phyloP scores from a whole-genome alignment of 208 protist species.

The Trypanosoma cruzi region DNA sequence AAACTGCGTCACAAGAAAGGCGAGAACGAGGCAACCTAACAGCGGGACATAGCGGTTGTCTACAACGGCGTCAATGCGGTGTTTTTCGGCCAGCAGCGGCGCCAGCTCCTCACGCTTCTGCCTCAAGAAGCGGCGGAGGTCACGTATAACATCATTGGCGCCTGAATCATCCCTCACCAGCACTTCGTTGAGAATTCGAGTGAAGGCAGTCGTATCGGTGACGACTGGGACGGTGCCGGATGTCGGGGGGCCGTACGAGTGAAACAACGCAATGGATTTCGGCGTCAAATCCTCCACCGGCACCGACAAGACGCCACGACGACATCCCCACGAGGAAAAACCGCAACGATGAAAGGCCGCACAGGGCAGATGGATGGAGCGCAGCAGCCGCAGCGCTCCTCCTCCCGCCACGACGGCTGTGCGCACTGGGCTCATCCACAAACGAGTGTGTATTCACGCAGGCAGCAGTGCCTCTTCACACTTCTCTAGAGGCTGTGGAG shows the following conservation, averaged over 20 bases:
- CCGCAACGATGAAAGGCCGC: neutral
- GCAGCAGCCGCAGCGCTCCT: neutral
- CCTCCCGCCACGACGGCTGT: neutral
- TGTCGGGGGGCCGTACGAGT: neutral
- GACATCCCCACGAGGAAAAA: neutral
- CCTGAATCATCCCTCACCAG: slow-evolving; percentile 7
- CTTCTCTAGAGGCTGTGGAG: neutral
- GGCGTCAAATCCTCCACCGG: slow-evolving; percentile 3
- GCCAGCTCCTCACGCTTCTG: slow-evolving; percentile 29
- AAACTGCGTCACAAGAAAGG: slow-evolving; percentile 56
- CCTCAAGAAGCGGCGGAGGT: slow-evolving; percentile 32
- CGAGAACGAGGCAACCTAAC: slow-evolving; percentile 50
- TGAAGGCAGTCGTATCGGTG: slow-evolving; percentile 12
- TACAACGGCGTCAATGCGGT: slow-evolving; percentile 46
- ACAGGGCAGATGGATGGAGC: neutral
- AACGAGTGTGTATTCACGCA: neutral
- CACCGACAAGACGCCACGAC: neutral
- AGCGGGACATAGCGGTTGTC: slow-evolving; percentile 41
- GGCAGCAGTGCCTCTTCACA: neutral
- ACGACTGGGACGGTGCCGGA: slow-evolving; percentile 13
- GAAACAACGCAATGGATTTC: slow-evolving; percentile 5
- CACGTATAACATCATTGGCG: slow-evolving; percentile 29
- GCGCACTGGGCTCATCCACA: neutral
- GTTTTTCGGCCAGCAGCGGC: slow-evolving; percentile 31
- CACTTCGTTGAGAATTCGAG: slow-evolving; percentile 1